Evolutionary conservation across 2,329 filamentous ascomycete species (phyloP).

Genomic region (Claviceps sp.): DNA sequence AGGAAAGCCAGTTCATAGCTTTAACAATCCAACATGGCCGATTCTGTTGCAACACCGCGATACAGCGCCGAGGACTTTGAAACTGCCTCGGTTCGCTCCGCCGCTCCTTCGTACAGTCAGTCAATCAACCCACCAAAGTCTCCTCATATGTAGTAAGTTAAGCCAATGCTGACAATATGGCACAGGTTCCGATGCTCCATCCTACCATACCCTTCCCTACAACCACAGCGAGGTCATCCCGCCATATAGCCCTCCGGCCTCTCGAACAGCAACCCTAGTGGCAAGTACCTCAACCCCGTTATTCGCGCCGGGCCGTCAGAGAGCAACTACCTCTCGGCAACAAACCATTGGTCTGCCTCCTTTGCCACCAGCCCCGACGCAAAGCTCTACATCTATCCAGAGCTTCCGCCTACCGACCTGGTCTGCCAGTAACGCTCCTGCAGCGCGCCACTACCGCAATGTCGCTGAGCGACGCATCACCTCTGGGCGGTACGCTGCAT

Average conservation of each 20-base stretch:
- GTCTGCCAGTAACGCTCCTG: constrained; percentile 41
- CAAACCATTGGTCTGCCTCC: constrained; percentile 36
- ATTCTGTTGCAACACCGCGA: constrained; percentile 17
- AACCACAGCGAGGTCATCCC: constrained; percentile 32
- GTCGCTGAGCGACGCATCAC: constrained; percentile 50
- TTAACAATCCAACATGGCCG: constrained; percentile 17
- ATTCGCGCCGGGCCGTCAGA: constrained; percentile 6
- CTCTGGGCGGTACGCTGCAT: constrained; percentile 23
- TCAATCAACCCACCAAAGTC: constrained; percentile 4
- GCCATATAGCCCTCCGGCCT: constrained; percentile 30
- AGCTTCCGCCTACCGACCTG: constrained; percentile 46
- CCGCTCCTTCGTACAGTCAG: constrained; percentile 55
- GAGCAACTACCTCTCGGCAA: constrained; percentile 16
- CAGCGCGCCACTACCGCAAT: constrained; percentile 46
- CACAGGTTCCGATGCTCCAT: constrained; percentile 49
- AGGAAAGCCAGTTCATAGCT: no score
- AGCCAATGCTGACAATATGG: not conserved
- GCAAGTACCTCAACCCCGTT: constrained; percentile 3
- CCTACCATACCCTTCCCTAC: constrained; percentile 45
- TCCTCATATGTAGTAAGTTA: not conserved
- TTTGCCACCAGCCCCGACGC: constrained; percentile 27
- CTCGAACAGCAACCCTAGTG: constrained; percentile 2
- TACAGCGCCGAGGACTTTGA: constrained; percentile 46
- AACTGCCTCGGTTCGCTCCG: constrained; percentile 52
- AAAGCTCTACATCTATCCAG: constrained; percentile 29